A percentile compares a stretch with the other conserved stretches of the same genome.
phyloP scores from a whole-genome alignment of 768 basidiomycete species.

The Chalciporus piperatus region DNA sequence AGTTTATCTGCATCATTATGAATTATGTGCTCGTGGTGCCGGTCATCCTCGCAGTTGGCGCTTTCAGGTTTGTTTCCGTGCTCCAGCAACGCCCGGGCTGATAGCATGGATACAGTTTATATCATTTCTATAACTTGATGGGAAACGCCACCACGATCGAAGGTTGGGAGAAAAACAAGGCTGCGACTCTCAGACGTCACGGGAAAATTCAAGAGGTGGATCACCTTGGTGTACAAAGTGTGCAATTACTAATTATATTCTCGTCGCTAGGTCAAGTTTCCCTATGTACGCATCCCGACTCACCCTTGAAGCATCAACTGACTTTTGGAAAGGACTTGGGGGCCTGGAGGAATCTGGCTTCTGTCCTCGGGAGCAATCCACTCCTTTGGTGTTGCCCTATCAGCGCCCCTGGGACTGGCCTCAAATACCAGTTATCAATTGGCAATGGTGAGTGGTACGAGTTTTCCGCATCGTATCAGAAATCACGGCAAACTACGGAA shows the following conservation, averaged over 20 bases:
- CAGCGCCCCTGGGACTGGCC: slow-evolving; percentile 61
- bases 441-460: slow-evolving; percentile 74
- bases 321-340: slow-evolving; percentile 69
- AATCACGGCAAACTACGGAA: slow-evolving; percentile 6
- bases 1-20: slow-evolving; percentile 82
- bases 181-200: slow-evolving; percentile 74
- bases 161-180: slow-evolving; percentile 97
- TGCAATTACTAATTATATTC: neutral
- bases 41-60: slow-evolving; percentile 82
- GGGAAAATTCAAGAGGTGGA: slow-evolving; percentile 81
- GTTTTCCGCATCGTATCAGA: slow-evolving; percentile 28
- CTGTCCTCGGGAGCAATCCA: slow-evolving; percentile 73
- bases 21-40: slow-evolving; percentile 87
- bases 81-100: slow-evolving; percentile 6
- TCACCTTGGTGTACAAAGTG: neutral
- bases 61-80: slow-evolving; percentile 64
- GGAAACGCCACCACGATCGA: slow-evolving; percentile 95
- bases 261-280: slow-evolving; percentile 72
- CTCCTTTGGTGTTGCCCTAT: slow-evolving; percentile 86
- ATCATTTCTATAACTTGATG: slow-evolving; percentile 76
- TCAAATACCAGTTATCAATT: slow-evolving; percentile 70
- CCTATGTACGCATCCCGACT: slow-evolving; percentile 61
- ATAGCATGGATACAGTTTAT: slow-evolving; percentile 53
- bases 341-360: slow-evolving; percentile 62
- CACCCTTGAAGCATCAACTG: slow-evolving; percentile 4